These are phyloP conservation scores for Candida incommunis DNA, from an alignment of 805 yeast species.

Conservation along the genomic window DNA sequence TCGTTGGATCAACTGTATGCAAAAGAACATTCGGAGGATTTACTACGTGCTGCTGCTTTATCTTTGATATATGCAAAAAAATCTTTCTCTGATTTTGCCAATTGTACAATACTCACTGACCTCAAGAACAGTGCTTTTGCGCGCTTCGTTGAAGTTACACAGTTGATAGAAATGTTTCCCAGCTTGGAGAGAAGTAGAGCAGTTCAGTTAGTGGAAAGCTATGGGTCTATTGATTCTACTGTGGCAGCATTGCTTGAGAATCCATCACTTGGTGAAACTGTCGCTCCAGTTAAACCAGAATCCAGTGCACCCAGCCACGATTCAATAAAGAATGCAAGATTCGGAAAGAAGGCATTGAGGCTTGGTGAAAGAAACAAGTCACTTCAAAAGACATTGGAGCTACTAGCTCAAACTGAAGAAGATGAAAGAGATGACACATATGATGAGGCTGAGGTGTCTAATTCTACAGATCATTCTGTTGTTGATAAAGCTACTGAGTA, in stretches of 20 bases:
- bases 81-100: background rate
- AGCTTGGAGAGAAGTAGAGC: background rate
- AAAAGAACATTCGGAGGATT: slow-evolving; percentile 2
- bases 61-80: background rate
- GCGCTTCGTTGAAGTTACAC: background rate
- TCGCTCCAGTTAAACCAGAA: background rate
- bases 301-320: background rate
- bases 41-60: slow-evolving; percentile 4
- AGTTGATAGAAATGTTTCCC: background rate
- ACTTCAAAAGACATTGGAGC: background rate
- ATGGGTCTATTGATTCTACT: background rate
- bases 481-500: slow-evolving; percentile 37
- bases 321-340: background rate
- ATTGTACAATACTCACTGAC: background rate
- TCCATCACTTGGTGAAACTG: background rate
- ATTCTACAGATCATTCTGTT: slow-evolving; percentile 10
- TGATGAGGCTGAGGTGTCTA: slow-evolving; percentile 22
- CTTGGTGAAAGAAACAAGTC: background rate
- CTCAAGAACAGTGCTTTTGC: background rate
- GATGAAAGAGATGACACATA: slow-evolving; percentile 65
- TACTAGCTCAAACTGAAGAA: slow-evolving; percentile 36
- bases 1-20: background rate
- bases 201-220: background rate
- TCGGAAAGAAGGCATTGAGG: background rate
- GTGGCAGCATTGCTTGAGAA: background rate